Evolutionary conservation across 2,329 filamentous ascomycete genomes (phyloP).

Genomic region (Parafenestella ontariensis): DNA sequence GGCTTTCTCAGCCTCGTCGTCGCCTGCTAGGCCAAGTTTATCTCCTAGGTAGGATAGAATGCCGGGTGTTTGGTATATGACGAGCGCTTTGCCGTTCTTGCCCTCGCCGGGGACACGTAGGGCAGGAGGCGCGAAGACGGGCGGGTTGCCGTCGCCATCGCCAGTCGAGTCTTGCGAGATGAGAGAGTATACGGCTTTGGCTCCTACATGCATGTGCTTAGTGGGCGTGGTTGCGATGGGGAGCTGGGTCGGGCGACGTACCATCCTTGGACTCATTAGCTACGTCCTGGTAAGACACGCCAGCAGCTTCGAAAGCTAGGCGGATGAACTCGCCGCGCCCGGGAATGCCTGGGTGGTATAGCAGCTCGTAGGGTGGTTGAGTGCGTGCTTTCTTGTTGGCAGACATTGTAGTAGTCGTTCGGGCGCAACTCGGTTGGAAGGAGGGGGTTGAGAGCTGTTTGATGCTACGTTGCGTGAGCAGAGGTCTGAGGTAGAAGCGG

Average conservation of each 20-base stretch:
- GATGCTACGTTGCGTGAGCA: slow-evolving; percentile 1
- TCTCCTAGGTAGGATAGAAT: slow-evolving; percentile 75
- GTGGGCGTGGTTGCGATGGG: background rate
- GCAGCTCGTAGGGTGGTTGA: slow-evolving; percentile 64
- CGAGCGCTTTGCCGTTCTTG: slow-evolving; percentile 61
- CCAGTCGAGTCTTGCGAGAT: slow-evolving; percentile 54
- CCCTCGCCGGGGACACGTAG: slow-evolving; percentile 61
- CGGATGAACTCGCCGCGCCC: slow-evolving; percentile 79
- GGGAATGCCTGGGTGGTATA: slow-evolving; percentile 76
- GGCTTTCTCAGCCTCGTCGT: slow-evolving; percentile 59
- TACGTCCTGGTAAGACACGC: slow-evolving; percentile 69
- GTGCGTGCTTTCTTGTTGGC: slow-evolving; percentile 35
- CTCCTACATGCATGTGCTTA: slow-evolving; percentile 33
- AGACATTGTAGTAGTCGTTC: slow-evolving; percentile 22
- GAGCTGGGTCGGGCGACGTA: slow-evolving; percentile 2
- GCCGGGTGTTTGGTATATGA: slow-evolving; percentile 74
- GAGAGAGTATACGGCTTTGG: slow-evolving; percentile 59
- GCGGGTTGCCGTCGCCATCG: slow-evolving; percentile 65
- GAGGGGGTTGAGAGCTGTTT: background rate
- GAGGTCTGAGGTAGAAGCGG: background rate
- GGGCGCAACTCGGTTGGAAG: background rate
- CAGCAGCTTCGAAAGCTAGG: slow-evolving; percentile 73
- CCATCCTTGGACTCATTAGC: slow-evolving; percentile 59
- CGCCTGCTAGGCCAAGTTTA: slow-evolving; percentile 63
- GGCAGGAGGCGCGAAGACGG: slow-evolving; percentile 70